phyloP scores from a whole-genome alignment of 108 stramenopile genomes.

The Skeletonema costatum region DNA sequence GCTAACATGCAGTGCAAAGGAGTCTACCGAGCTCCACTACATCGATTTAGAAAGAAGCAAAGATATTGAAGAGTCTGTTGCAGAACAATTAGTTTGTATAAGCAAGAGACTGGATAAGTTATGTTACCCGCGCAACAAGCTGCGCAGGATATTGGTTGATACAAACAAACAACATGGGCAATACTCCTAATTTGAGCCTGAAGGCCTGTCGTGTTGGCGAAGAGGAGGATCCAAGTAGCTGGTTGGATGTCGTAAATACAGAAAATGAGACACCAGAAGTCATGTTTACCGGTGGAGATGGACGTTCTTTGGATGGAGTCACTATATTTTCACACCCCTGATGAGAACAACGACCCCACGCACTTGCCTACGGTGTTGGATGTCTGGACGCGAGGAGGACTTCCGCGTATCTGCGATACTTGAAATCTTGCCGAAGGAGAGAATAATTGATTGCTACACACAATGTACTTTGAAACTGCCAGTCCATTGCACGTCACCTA shows the following conservation, averaged over 20 bases:
- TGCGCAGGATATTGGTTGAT: constrained; percentile 71
- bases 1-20: constrained; percentile 64
- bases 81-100: constrained; percentile 58
- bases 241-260: constrained; percentile 48
- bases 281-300: constrained; percentile 69
- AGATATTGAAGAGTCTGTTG: not conserved
- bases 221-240: constrained; percentile 6
- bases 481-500: constrained; percentile 45
- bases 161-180: constrained; percentile 66
- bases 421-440: constrained; percentile 33
- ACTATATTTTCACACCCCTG: constrained; percentile 47
- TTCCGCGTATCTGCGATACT: constrained; percentile 79
- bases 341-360: constrained; percentile 2
- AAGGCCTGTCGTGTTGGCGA: constrained; percentile 58
- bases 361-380: constrained; percentile 60
- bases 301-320: constrained; percentile 53
- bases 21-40: constrained; percentile 86
- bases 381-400: constrained; percentile 62
- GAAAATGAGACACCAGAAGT: constrained; percentile 20
- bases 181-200: constrained; percentile 75
- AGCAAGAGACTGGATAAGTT: constrained; percentile 63
- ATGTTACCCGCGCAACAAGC: constrained; percentile 66
- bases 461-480: not conserved
- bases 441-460: constrained; percentile 44
- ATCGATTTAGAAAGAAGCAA: constrained; percentile 33